Base-by-base conservation (phyloP, 768 basidiomycete genomes). In the Termitomyces sp. region DNA sequence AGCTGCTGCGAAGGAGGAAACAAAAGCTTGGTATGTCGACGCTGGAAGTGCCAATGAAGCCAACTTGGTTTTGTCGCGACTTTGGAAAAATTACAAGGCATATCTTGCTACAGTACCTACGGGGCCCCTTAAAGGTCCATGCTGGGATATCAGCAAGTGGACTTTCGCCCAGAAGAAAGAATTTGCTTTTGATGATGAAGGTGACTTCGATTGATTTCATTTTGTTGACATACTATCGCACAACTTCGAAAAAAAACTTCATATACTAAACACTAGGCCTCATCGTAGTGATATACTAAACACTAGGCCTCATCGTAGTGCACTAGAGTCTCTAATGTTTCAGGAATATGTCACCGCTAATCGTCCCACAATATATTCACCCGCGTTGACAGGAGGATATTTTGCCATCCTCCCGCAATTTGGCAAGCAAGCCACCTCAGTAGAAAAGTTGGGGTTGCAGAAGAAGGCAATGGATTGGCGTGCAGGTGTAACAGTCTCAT, bases 391-490 rank as follows among this genome's bases (percentile, higher is more conserved):
- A 1, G 88, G 72, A n/a, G 79, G 72, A 67, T 92, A 90, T 72
- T 87, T 91, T 10, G 77, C 72, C 53, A 73, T 72, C 31, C 70
- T 66, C 31, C 82, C 84, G 31, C 86, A 84, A 56, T 81, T 88
- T 20, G 90, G 88, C 28, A 93, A 70, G 62, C 90, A 90, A 16
- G 83, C 75, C 55, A 94, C 85, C 57, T 78, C 74, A 15, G 88
- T 75, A 42, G 78, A 78, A 64, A 81, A 83, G 62, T 92, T 90
- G 4, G 91, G 90, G 64, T 88, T 92, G 75, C 88, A 91, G 73
- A 94, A 94, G 76, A 90, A 94, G 8, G 88, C 92, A 52, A 93
- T 87, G 9, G 88, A 90, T 66, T 91, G 89, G 28, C 92, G 81
- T 9, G 74, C 70, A 0, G 89, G 85, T 1, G 83, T 86, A 57